These are phyloP conservation scores for Leucaena leucocephala DNA, from an alignment of 306 rosid species.

Conservation along the genomic window DNA sequence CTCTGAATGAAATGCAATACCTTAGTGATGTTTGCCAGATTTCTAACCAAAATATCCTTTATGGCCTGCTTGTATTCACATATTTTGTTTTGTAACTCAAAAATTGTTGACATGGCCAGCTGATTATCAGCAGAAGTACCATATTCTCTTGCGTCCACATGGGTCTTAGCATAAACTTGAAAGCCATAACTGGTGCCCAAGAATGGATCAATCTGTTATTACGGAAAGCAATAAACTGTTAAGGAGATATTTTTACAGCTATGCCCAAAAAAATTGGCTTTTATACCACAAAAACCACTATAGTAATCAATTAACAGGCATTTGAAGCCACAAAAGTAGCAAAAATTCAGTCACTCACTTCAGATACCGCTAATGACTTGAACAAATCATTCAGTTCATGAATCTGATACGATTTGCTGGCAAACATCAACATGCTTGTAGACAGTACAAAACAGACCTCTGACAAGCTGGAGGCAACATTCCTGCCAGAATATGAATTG, in stretches of 20 bases:
- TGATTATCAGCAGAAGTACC: constrained; percentile 74
- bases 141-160: constrained; percentile 60
- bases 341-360: constrained; percentile 62
- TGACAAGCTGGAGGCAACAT: constrained; percentile 60
- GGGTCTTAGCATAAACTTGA: constrained; percentile 72
- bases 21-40: constrained; percentile 61
- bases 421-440: constrained; percentile 74
- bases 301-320: constrained; percentile 13
- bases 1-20: constrained; percentile 46
- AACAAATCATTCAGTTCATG: constrained; percentile 72
- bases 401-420: constrained; percentile 73
- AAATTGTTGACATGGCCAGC: constrained; percentile 58
- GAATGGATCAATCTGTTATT: constrained; percentile 78
- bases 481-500: constrained; percentile 53
- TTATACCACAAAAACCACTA: constrained; percentile 15
- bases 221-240: constrained; percentile 18
- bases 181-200: constrained; percentile 73
- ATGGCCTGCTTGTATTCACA: constrained; percentile 50
- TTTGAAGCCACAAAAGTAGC: constrained; percentile 14
- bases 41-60: constrained; percentile 62
- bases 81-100: constrained; percentile 65
- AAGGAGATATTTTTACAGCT: constrained; percentile 2
- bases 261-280: constrained; percentile 4
- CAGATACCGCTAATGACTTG: constrained; percentile 55
- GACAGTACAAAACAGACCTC: constrained; percentile 80